A percentile compares a stretch with the other conserved stretches of the same genome.
Conservation (phyloP, 1,284 basidiomycete genomes). For the Pterulicium gracile region DNA sequence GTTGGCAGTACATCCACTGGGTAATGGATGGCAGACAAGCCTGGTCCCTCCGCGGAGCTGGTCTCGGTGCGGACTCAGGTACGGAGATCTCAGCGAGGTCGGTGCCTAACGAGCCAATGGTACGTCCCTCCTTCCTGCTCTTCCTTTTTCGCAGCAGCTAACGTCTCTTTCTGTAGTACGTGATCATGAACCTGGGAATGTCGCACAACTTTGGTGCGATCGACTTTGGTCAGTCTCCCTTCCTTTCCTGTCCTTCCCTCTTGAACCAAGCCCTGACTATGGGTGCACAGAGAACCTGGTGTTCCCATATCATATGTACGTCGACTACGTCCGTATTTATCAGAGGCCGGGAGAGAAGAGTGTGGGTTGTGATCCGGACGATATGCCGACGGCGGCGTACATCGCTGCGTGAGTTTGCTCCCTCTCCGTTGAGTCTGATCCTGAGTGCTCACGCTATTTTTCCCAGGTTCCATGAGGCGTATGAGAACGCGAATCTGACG, state of each 20-base stretch:
- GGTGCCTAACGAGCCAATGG: conserved; percentile 67
- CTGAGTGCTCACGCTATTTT: background rate
- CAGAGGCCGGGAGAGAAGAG: conserved; percentile 44
- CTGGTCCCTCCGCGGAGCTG: conserved; percentile 58
- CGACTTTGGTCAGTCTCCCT: conserved; percentile 25
- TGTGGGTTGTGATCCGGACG: conserved; percentile 62
- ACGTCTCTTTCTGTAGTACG: conserved; percentile 27
- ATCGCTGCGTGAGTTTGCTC: conserved; percentile 34
- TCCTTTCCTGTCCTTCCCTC: too few relatives aligned
- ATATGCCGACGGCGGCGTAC: conserved; percentile 54
- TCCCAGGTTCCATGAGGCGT: conserved; percentile 26
- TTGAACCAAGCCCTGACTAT: too few relatives aligned
- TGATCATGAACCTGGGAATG: conserved; percentile 45
- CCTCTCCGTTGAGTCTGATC: background rate
- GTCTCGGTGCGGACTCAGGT: conserved; percentile 45
- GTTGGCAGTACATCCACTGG: conserved; percentile 58
- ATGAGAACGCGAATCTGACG: conserved; percentile 30
- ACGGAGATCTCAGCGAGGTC: conserved; percentile 51
- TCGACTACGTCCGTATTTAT: conserved; percentile 69
- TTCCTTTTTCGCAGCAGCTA: conserved; percentile 20
- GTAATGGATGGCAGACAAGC: conserved; percentile 41
- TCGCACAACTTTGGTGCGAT: conserved; percentile 45
- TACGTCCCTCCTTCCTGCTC: conserved; percentile 16
- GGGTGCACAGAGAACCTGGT: conserved; percentile 24
- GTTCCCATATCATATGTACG: conserved; percentile 51